Conservation (phyloP, 83 land plant species). For the Thuja plicata region DNA sequence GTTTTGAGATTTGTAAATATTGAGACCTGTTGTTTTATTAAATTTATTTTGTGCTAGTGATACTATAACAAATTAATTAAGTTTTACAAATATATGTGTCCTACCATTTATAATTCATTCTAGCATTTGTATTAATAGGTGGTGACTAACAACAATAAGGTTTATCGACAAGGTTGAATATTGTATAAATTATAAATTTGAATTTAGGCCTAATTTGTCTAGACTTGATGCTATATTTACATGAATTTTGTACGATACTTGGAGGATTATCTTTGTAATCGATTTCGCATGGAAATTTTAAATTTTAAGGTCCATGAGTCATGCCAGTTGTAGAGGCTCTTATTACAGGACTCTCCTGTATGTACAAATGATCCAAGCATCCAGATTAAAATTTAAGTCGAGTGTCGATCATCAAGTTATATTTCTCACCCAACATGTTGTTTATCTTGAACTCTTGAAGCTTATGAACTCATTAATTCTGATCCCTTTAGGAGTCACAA, state of each 20-base stretch:
- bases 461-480: slow-evolving; percentile 1
- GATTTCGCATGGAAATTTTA: slow-evolving; percentile 1
- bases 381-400: not conserved
- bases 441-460: not conserved
- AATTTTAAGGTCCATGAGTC: not conserved
- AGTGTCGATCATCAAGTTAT: not conserved
- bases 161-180: slow-evolving; percentile 1
- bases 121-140: not conserved
- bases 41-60: not conserved
- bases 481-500: not conserved
- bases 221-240: slow-evolving; percentile 8
- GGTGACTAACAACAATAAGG: not conserved
- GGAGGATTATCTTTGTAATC: slow-evolving; percentile 7
- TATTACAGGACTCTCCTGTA: not conserved
- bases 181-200: slow-evolving; percentile 10
- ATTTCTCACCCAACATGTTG: not conserved
- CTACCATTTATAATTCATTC: not conserved
- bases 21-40: no score
- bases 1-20: not conserved
- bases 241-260: not conserved
- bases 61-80: not conserved
- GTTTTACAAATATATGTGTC: not conserved
- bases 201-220: slow-evolving; percentile 2
- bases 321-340: not conserved
- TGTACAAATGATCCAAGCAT: not conserved